A percentile compares a stretch with the other conserved stretches of the same genome.
Conservation (phyloP, 306 rosid genomes). For the Crotalaria pallida region DNA sequence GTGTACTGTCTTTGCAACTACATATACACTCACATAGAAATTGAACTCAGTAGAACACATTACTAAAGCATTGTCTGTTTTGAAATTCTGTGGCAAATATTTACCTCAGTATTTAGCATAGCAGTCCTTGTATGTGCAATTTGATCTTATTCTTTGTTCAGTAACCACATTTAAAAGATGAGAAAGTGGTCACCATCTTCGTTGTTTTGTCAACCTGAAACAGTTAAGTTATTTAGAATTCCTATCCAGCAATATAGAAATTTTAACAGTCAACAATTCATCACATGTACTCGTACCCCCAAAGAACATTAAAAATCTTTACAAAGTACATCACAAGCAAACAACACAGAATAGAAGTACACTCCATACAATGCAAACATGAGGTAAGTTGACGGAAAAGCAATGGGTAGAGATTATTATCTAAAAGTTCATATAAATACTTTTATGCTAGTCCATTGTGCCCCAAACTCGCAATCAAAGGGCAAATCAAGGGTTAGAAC, state of each 20-base stretch:
- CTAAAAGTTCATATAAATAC: too few species aligned
- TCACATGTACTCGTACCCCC: background rate
- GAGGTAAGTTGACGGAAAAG: background rate
- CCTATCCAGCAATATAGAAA: constrained; percentile 15
- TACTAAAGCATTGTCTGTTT: constrained; percentile 26
- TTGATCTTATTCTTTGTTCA: constrained; percentile 35
- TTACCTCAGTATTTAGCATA: constrained; percentile 57
- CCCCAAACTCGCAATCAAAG: background rate
- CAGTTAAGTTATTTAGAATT: constrained; percentile 30
- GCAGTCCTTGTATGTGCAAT: constrained; percentile 38
- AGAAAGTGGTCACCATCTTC: constrained; percentile 28
- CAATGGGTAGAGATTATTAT: background rate
- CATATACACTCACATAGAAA: constrained; percentile 28
- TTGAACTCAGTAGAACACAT: constrained; percentile 25
- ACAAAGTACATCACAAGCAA: constrained; percentile 5
- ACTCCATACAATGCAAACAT: background rate
- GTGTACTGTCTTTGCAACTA: constrained; percentile 34
- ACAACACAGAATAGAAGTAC: constrained; percentile 9
- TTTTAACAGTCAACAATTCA: background rate
- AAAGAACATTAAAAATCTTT: background rate
- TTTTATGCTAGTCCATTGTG: background rate
- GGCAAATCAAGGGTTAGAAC: background rate
- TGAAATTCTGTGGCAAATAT: constrained; percentile 43
- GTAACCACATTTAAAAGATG: constrained; percentile 38
- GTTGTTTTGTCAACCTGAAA: constrained; percentile 52